Evolutionary conservation across 2,329 filamentous ascomycete species (phyloP), one percentile per base, ranked within the genome.

Genomic region (Colletotrichum siamense): DNA sequence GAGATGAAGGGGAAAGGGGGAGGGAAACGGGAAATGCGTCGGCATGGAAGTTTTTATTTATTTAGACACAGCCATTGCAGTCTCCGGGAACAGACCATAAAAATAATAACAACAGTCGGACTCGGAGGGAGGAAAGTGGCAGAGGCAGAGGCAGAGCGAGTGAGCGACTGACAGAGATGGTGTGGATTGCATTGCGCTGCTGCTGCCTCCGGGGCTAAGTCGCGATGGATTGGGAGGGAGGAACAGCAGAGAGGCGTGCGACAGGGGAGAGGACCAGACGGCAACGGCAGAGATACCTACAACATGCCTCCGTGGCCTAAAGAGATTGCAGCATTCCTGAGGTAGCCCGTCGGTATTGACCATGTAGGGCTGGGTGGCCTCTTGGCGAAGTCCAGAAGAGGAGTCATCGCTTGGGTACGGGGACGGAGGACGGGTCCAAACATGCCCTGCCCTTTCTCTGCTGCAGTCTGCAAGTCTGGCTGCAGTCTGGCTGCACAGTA

Each of bases 291-390:
- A 22, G 73, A 52, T 73, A 76, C 69, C 28, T 68, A 57, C 69
- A 52, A 74, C 63, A 73, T 32, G 57, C 62, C 64, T 65, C 59
- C 44, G 64, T 36, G 64, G 44, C 59, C 64, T 44, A 61, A 61
- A 72, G 70, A 76, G 71, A 74, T 76, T 73, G 32, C 59, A 69
- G 22, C 74, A 76, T 76, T 75, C 66, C 72, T 52, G 7, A 77
- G 36, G 75, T 77, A 77, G 52, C 36, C 34, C 34, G 57, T 73
- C 57, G 59, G 74, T 76, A 76, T 64, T 61, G 64, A 59, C 57
- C 44, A 69, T 69, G 72, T 77, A 77, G 71, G 67, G 75, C 75
- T 75, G 72, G 63, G 66, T 28, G 39, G 61, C 62, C 52, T 75
- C 72, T 63, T 77, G 71, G 65, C 59, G 32, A 63, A 52, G 12